Base-by-base conservation (phyloP, 257 asterid genomes). In the Knoxia roxburghii region DNA sequence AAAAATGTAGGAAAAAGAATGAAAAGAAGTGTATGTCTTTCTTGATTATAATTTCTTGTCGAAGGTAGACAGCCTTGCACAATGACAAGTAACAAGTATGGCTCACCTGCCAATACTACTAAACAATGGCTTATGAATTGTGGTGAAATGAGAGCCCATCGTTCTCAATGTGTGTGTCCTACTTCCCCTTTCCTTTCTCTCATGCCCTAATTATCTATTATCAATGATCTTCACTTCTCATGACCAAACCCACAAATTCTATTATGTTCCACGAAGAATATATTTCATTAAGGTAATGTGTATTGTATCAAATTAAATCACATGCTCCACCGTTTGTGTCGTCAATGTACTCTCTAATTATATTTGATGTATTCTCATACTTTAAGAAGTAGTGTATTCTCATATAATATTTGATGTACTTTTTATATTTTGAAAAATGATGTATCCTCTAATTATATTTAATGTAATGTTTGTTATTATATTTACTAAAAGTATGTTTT, bases 101-200 rank as follows among this genome's bases (percentile, higher is more conserved):
- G 68, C 61, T 66, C 65, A 32, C 43, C 65, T 61, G 73, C 69
- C 74, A 48, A 61, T 4, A 53, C 40, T 18, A 6, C 41, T 3
- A 35, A 23, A 65, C 2, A 24, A 50, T 43, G 67, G 46, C 62
- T 48, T 35, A 15, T n/a, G 35, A 64, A 62, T 21, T 48, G 73
- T 75, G 54, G 69, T 72, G 67, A 43, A 49, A 66, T 50, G 57
- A 68, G 72, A 74, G 78, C 48, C n/a, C 52, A 68, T 69, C 67
- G 58, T 45, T 30, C 68, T 41, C 35, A 20, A 10, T 27, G 43
- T 57, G 30, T 27, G 43, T 57, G 40, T 53, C 69, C 77, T 67
- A 52, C 48, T 30, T 39, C 5, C 67, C 41, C 9, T 3, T 9
- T 37, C 41, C 41, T 65, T 23, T 37, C 41, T 37, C 9, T 37